Base-by-base conservation (phyloP, 176 grass and related monocot species). In the bread wheat (Triticum aestivum) region DNA sequence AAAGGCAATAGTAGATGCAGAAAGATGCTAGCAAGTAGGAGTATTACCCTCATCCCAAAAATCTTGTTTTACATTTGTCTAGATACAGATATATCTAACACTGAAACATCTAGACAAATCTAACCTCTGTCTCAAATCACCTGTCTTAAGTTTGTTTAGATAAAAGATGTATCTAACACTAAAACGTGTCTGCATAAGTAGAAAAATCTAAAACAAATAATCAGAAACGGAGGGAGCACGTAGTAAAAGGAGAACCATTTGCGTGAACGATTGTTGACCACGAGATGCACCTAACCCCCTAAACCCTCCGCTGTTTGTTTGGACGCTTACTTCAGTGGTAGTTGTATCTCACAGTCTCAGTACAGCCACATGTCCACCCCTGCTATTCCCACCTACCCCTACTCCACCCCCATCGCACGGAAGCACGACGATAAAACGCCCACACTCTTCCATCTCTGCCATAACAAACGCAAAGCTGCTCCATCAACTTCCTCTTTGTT, bases 241-340 rank as follows among this genome's bases (percentile, higher is more conserved):
- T 39, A 39, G 37, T 41, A 41, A 41, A 10, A 41, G 9, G 39
- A 41, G 8, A 10, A 41, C 11, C 5, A 37, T 9, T 77, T 37
- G 54, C 20, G 4, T 54, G 49, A 30, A 30, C 9, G 15, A 30
- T 38, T 72, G 83, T 27, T 90, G 52, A 54, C 88, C 83, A 70
- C 63, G 61, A 3, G 45, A 32, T 52, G 33, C 84, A 77, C 83
- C 83, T 74, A 90, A 8, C 3, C 38, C n/a, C 45, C 15, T 4
- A 20, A 73, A 14, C 21, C 37, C 69, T 6, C 34, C 1, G 4
- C 5, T 11, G 49, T 58, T 77, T 24, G 69, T 73, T 73, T 24
- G 69, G 38, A 73, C 69, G 35, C 35, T 12, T 42, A 42, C 71
- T 27, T 56, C 49, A 24, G 65, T 34, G 77, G 65, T 71, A 42